Evolutionary conservation across 192 early-diverging fungal species (phyloP), one percentile per base, ranked within the genome.

Genomic region (Backusella psychrophila): DNA sequence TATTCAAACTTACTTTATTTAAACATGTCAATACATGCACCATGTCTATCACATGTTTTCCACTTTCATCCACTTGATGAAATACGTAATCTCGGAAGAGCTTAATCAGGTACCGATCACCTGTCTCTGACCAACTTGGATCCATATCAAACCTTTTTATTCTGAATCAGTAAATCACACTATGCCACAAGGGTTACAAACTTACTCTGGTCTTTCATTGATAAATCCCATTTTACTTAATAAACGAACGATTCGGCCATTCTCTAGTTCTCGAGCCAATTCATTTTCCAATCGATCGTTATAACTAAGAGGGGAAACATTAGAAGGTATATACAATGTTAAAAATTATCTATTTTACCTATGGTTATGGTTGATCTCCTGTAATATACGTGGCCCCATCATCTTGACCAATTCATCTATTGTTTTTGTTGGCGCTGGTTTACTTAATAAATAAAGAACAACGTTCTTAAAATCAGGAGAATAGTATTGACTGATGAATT

Each of bases 51-150:
- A 96, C 87, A 15, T 96, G 93, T 56, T 85, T 83, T 7, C 94
- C 94, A 36, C 85, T 83, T 66, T 91, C 90, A 78, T 96, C 91
- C 8, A 97, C 96, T 78, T 95, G 93, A 79, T 98, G 97, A 81
- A 99, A 99, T 33, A 98, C 95, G 75, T 96, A 97, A 84, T 99
- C 97, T 63, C 97, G 89, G 81, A 99, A 99, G n/a, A 99, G 86
- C 80, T 97, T 98, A 71, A 97, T 90, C 56, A 99, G 88, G 81
- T 99, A 99, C 41, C 96, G 86, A 84, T 99, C 97, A n/a, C 97
- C 97, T 1, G 96, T 99, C 80, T 99, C 96, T n/a, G 96, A 92
- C 96, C 96, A 99, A 66, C 91, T 92, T 7, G 95, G 91, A 81
- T 97, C 96, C 87, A 92, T 89, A 66, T 91, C 91, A 79, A 95